Evolutionary conservation across 805 yeast genomes (phyloP).

Genomic region (Cyberlindnera mycetangii): DNA sequence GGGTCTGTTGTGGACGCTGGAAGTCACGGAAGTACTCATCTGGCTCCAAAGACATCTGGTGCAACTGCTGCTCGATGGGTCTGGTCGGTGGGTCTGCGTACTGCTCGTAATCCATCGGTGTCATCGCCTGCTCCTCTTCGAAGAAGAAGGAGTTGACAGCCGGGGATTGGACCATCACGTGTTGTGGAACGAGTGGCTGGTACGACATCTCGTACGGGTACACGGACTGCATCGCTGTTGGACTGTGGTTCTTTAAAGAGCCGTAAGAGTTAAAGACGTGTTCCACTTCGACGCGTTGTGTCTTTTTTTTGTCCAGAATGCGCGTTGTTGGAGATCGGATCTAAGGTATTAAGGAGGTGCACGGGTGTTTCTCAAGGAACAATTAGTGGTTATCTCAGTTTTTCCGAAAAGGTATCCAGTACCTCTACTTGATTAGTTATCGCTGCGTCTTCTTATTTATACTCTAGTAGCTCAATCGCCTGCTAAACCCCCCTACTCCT

Average conservation of each 20-base stretch:
- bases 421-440: too few species aligned
- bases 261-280: too few species aligned
- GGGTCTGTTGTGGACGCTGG: conserved; percentile 1
- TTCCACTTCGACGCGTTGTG: conserved; percentile 5
- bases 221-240: conserved; percentile 22
- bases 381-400: too few species aligned
- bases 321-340: conserved; percentile 1
- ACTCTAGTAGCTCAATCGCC: neutral
- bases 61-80: conserved; percentile 8
- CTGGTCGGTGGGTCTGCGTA: conserved; percentile 4
- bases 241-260: neutral
- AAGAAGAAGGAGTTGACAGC: conserved; percentile 15
- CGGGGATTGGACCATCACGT: conserved; percentile 25
- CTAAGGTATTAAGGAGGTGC: neutral
- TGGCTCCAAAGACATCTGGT: conserved; percentile 6
- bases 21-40: conserved; percentile 10
- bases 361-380: too few species aligned
- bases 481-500: too few species aligned
- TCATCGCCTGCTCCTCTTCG: conserved; percentile 6
- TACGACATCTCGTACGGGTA: conserved; percentile 27
- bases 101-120: conserved; percentile 12
- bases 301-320: neutral
- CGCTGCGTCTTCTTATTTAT: neutral
- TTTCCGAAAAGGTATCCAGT: too few species aligned
- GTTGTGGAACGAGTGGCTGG: conserved; percentile 26